Evolutionary conservation across 495 filamentous ascomycete species (phyloP), one percentile per base, ranked within the genome.

Genomic region (Aspergillus bridgeri): DNA sequence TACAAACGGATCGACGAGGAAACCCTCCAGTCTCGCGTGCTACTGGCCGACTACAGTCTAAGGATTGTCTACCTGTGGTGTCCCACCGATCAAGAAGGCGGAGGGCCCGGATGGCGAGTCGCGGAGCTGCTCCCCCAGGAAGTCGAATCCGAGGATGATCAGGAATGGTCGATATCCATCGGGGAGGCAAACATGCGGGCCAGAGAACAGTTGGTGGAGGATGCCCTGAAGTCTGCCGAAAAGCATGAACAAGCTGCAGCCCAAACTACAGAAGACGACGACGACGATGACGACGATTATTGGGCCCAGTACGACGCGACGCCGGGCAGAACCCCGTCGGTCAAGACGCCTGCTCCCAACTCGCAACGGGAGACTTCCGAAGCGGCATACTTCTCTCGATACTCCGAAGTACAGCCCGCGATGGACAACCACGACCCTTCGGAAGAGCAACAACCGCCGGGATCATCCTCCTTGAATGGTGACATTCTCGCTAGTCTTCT

Each of bases 271-370:
- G 27, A 48, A 43, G 58, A 77, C 48, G 80, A 81, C 0, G 87
- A 88, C 0, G 87, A 90, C 18, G 90, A 95, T 25, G 92, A 96
- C 57, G 92, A 92, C 59, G 89, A 86, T 62, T 98, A 98, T 71
- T 98, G 94, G 94, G 90, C 86, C 25, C 86, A 87, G 59, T 98
- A 98, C 68, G 94, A 97, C 76, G 83, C 86, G 8, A 94, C 91
- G 11, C 89, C 90, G 2, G 83, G 83, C 7, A 79, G 84, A 33
- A 93, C 91, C 19, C 93, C 93, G 6, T 84, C 84, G 1, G 70
- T 75, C 0, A 86, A 89, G 54, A 86, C 86, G 11, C 83, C 86
- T 1, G 83, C 83, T 2, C 82, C 86, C 1, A 62, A 61, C 18
- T 51, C 56, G 21, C 73, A 73, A 42, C 73, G 69, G 5, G 63